A percentile compares a stretch with the other conserved stretches of the same genome.
phyloP scores from a whole-genome alignment of 768 basidiomycete genomes.

The Lactarius evosmus region DNA sequence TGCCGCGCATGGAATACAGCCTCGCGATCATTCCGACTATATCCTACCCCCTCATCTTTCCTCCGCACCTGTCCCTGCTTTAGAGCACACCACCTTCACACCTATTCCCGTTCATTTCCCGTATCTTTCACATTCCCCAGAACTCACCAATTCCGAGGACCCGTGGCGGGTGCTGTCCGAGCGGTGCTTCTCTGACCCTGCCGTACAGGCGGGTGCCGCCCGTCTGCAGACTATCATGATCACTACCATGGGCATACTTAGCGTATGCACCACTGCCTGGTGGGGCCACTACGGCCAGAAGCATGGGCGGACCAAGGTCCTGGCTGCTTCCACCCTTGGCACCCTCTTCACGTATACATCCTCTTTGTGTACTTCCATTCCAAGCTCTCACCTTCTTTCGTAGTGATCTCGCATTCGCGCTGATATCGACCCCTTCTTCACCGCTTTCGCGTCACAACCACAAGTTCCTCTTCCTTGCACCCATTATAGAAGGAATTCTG shows the following conservation, averaged over 20 bases:
- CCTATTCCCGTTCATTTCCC: slow-evolving; percentile 16
- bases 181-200: slow-evolving; percentile 46
- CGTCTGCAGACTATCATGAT: slow-evolving; percentile 75
- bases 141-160: slow-evolving; percentile 37
- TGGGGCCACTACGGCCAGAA: slow-evolving; percentile 82
- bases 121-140: slow-evolving; percentile 22
- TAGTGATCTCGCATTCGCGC: slow-evolving; percentile 76
- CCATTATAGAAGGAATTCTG: slow-evolving; percentile 73
- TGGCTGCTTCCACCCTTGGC: slow-evolving; percentile 63
- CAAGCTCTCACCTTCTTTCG: slow-evolving; percentile 13
- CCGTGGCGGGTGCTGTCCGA: slow-evolving; percentile 39
- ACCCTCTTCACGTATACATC: slow-evolving; percentile 67
- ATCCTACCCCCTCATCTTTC: slow-evolving; percentile 16
- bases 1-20: slow-evolving; percentile 43
- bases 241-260: slow-evolving; percentile 72
- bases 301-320: slow-evolving; percentile 71
- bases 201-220: slow-evolving; percentile 66
- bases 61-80: not conserved
- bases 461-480: slow-evolving; percentile 70
- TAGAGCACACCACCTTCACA: not conserved
- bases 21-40: slow-evolving; percentile 37
- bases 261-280: slow-evolving; percentile 79
- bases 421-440: slow-evolving; percentile 67
- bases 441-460: slow-evolving; percentile 64
- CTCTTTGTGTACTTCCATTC: slow-evolving; percentile 35